Conservation (phyloP, 2,329 filamentous ascomycete genomes). For the Hirsutella rhossiliensis region DNA sequence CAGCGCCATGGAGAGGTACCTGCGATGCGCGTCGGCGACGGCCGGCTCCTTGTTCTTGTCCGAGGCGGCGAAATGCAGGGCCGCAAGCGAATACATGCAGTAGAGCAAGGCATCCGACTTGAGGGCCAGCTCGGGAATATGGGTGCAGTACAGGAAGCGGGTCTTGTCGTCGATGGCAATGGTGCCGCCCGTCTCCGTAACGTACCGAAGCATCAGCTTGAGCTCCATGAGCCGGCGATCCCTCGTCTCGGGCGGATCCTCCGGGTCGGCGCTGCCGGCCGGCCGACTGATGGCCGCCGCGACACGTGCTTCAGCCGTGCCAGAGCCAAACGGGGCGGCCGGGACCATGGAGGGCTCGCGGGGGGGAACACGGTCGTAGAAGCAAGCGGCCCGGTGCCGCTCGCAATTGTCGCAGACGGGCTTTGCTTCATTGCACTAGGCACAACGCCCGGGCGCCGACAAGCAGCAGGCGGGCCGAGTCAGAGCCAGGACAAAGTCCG, state of each 20-base stretch:
- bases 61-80: constrained; percentile 5
- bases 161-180: constrained; percentile 8
- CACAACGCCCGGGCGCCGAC: background rate
- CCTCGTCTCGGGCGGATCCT: constrained; percentile 7
- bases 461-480: background rate
- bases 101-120: constrained; percentile 9
- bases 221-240: constrained; percentile 7
- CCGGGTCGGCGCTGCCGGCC: background rate
- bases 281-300: constrained; percentile 1
- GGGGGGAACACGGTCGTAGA: constrained; percentile 8
- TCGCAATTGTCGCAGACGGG: constrained; percentile 8
- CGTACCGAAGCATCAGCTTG: constrained; percentile 9
- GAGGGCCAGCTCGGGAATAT: constrained; percentile 5
- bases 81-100: constrained; percentile 7
- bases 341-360: constrained; percentile 1
- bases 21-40: constrained; percentile 5
- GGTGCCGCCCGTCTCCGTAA: constrained; percentile 5
- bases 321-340: constrained; percentile 1
- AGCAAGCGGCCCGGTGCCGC: constrained; percentile 5
- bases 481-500: background rate
- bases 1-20: constrained; percentile 7
- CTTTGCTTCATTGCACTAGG: constrained; percentile 9
- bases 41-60: constrained; percentile 3
- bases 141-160: constrained; percentile 2
- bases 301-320: constrained; percentile 3